Base-by-base conservation (phyloP, 345 rosid species). In the Euphorbia lathyris region DNA sequence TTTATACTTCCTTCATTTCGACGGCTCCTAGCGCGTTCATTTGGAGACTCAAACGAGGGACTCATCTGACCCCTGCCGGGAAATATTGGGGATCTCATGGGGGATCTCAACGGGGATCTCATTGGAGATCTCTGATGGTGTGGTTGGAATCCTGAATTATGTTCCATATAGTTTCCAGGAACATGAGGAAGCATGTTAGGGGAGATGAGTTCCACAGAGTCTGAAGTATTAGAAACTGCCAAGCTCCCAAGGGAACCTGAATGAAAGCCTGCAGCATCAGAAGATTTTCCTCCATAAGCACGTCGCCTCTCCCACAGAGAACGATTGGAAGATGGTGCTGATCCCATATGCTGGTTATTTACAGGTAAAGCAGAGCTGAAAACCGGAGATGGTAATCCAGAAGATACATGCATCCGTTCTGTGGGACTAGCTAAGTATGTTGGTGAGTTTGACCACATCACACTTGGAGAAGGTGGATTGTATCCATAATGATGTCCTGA, bases 381-480 rank as follows among this genome's bases (percentile, higher is more conserved):
- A 85, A 85, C 76, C 47, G 86, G 76, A 50, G 96, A 71, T 50
- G 96, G 90, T 58, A 82, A 87, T 76, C 88, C 82, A 63, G 92
- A 84, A 69, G 74, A 80, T 75, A 86, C 91, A 68, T 86, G 84
- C 71, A 85, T 74, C 69, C 78, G 89, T n/a, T 86, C 69, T 61
- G 83, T 74, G 40, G 82, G 87, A 82, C 82, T 88, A 68, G 86
- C 79, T 62, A 72, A 59, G 73, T 82, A 85, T n/a, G 96, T 86
- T 62, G 91, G 90, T 0, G 97, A 89, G 79, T 79, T 88, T 56
- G 94, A 91, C 97, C 98, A 96, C 65, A 85, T 83, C 85, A 86
- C 77, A 71, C 79, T 79, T 45, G 96, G 76, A 66, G 85, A 80
- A 77, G 77, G 91, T 40, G 79, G 86, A 75, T 80, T 93, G 81